Evolutionary conservation across 768 basidiomycete species (phyloP).

Genomic region (Suillus paluster): DNA sequence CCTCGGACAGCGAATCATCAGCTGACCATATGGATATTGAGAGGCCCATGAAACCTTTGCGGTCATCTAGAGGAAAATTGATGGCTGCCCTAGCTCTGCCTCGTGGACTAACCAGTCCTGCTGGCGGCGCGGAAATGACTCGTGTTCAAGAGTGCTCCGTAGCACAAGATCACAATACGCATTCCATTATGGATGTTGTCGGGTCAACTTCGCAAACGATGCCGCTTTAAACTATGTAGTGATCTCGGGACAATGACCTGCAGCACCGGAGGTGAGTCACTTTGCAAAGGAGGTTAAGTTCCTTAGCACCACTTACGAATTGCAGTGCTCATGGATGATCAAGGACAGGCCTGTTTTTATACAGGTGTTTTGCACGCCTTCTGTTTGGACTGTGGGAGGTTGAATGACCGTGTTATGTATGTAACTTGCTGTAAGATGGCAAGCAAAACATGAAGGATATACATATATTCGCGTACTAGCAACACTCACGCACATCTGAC

Average conservation of each 20-base stretch:
- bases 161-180: conserved; percentile 23
- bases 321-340: conserved; percentile 22
- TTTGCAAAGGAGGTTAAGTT: conserved; percentile 8
- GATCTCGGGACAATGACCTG: conserved; percentile 5
- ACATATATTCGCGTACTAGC: conserved; percentile 18
- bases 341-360: conserved; percentile 21
- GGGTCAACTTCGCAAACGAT: conserved; percentile 28
- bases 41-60: conserved; percentile 42
- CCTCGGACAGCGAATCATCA: conserved; percentile 19
- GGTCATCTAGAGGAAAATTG: conserved; percentile 36
- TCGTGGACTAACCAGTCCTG: conserved; percentile 24
- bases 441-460: conserved; percentile 27
- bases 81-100: conserved; percentile 29
- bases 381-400: conserved; percentile 27
- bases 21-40: conserved; percentile 29
- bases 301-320: conserved; percentile 22
- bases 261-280: conserved; percentile 32
- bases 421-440: conserved; percentile 23
- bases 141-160: conserved; percentile 25
- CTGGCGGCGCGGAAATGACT: conserved; percentile 39
- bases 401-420: conserved; percentile 30
- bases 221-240: conserved; percentile 24
- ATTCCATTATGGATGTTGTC: conserved; percentile 22
- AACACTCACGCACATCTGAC: conserved; percentile 20
- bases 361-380: conserved; percentile 16